phyloP scores from a whole-genome alignment of 139 green algal species.

The Coccomyxa sp. region DNA sequence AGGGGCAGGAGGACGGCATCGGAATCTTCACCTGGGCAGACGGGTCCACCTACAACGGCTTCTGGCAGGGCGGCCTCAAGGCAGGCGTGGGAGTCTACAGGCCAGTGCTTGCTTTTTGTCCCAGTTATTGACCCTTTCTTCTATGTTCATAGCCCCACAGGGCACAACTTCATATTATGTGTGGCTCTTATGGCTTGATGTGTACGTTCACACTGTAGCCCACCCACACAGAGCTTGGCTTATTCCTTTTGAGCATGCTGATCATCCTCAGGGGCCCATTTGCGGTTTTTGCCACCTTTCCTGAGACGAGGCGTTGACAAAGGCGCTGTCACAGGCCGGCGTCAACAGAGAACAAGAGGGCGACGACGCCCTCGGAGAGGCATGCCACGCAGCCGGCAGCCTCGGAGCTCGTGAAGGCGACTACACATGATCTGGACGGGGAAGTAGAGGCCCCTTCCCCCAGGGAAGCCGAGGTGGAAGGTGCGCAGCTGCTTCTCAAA shows the following conservation, averaged over 20 bases:
- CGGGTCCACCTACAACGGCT: conserved; percentile 78
- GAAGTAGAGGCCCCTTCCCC: background rate
- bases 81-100: conserved; percentile 62
- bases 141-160: no score
- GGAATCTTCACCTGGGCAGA: conserved; percentile 85
- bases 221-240: no score
- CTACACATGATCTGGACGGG: background rate
- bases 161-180: no score
- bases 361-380: background rate
- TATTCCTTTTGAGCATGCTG: no score
- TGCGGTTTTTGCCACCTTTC: no score
- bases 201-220: no score
- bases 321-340: no score
- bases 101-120: background rate
- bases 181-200: no score
- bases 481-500: background rate
- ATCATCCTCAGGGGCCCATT: no score
- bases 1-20: conserved; percentile 66
- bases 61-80: conserved; percentile 71
- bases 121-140: background rate
- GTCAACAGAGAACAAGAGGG: background rate
- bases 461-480: background rate
- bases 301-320: no score
- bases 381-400: background rate
- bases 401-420: background rate